phyloP scores from a whole-genome alignment of 768 basidiomycete genomes.

The Cystobasidium onofrii region DNA sequence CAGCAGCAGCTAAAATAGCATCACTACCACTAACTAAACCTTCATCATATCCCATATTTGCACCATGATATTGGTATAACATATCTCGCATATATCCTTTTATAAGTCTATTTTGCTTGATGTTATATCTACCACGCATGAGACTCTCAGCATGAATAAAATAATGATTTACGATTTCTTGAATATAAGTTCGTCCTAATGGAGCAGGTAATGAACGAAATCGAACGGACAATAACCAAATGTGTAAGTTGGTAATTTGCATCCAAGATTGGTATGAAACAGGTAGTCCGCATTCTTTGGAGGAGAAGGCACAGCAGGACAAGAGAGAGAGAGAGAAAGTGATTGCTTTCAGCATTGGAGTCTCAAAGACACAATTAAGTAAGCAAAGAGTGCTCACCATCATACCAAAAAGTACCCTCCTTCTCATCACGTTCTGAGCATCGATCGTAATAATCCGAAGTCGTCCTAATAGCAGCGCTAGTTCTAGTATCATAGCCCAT shows the following conservation, averaged over 20 bases:
- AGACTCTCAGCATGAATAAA: constrained; percentile 89
- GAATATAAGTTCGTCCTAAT: constrained; percentile 62
- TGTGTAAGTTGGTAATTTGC: constrained; percentile 79
- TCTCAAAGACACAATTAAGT: too few species aligned
- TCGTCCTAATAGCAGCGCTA: constrained; percentile 48
- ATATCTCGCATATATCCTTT: constrained; percentile 74
- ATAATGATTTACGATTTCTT: constrained; percentile 85
- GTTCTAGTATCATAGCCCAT: constrained; percentile 48
- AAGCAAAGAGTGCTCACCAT: constrained; percentile 44
- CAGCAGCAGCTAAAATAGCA: constrained; percentile 69
- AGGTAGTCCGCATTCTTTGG: constrained; percentile 79
- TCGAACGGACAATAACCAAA: constrained; percentile 82
- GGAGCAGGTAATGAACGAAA: constrained; percentile 69
- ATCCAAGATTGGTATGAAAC: constrained; percentile 97
- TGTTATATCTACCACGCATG: constrained; percentile 69
- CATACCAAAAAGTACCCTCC: constrained; percentile 49
- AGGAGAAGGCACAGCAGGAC: too few species aligned
- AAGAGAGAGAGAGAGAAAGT: background rate
- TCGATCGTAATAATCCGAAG: constrained; percentile 47
- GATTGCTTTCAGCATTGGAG: too few species aligned
- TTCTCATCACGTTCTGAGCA: constrained; percentile 47
- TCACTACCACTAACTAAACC: constrained; percentile 60
- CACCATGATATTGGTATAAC: constrained; percentile 82
- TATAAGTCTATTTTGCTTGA: constrained; percentile 56
- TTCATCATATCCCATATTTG: constrained; percentile 66